These are phyloP conservation scores for Oryza punctata DNA, from an alignment of 176 grass and related monocot genomes.

Conservation along the genomic window DNA sequence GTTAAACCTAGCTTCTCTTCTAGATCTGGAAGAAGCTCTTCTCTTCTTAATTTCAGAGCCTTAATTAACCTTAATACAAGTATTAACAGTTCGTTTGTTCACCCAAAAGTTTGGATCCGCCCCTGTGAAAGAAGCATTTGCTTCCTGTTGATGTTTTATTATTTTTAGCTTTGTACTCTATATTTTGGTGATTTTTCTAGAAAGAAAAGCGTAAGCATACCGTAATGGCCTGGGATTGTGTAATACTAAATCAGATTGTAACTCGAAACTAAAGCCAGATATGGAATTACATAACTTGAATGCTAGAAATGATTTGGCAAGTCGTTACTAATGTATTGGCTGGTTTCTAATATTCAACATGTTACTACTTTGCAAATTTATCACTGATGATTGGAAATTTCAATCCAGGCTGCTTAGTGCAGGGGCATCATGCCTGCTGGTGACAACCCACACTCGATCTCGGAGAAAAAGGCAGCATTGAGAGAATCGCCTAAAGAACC, in stretches of 20 bases:
- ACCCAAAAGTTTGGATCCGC: too few relatives aligned
- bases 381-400: slow-evolving; percentile 33
- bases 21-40: too few relatives aligned
- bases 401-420: slow-evolving; percentile 22
- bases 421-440: slow-evolving; percentile 51
- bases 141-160: not conserved
- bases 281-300: not conserved
- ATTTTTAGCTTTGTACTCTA: not conserved
- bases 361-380: not conserved
- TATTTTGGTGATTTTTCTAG: not conserved
- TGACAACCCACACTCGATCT: slow-evolving; percentile 57
- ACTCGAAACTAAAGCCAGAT: not conserved
- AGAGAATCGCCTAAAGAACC: slow-evolving; percentile 61
- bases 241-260: not conserved
- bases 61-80: too few relatives aligned
- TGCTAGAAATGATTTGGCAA: not conserved
- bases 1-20: too few relatives aligned
- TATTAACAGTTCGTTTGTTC: too few relatives aligned
- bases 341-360: not conserved
- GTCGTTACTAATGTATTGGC: slow-evolving; percentile 5
- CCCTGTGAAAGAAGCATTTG: not conserved
- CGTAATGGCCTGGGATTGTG: not conserved
- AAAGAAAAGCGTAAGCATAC: not conserved
- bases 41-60: too few relatives aligned
- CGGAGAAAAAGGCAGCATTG: slow-evolving; percentile 70